Evolutionary conservation across 257 asterid species (phyloP).

Genomic region (Forsythia suspensa): DNA sequence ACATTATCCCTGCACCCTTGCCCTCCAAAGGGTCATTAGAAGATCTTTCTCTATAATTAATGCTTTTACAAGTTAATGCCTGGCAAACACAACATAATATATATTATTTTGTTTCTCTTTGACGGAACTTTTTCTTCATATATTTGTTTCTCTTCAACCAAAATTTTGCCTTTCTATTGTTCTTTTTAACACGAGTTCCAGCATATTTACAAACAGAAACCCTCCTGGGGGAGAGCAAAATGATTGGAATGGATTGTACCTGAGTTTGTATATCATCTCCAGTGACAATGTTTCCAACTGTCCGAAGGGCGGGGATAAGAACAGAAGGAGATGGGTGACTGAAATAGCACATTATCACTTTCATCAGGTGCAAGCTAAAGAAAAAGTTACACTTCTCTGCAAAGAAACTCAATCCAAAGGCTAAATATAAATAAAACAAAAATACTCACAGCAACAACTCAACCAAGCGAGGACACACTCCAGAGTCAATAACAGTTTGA

Average conservation of each 20-base stretch:
- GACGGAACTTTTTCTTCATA: neutral
- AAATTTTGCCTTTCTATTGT: neutral
- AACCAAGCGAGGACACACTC: conserved; percentile 74
- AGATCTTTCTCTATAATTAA: neutral
- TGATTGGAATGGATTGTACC: conserved; percentile 36
- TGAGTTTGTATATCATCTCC: conserved; percentile 95
- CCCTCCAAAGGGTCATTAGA: neutral
- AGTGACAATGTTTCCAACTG: conserved; percentile 92
- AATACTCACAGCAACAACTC: conserved; percentile 73
- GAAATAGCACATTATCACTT: conserved; percentile 25
- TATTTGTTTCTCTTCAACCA: neutral
- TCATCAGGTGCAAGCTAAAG: conserved; percentile 13
- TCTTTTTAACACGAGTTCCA: neutral
- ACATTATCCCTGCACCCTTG: neutral
- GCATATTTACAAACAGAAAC: neutral
- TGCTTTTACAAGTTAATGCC: neutral
- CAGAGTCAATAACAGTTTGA: conserved; percentile 92
- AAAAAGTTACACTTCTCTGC: neutral
- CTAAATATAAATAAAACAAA: neutral
- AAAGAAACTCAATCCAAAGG: neutral
- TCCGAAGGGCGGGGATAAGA: conserved; percentile 84
- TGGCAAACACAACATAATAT: neutral
- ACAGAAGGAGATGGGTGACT: conserved; percentile 88
- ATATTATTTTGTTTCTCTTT: too few species aligned
- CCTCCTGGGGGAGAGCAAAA: neutral